A percentile compares a stretch with the other conserved stretches of the same genome.
Conservation (phyloP, 1,284 basidiomycete genomes). For the Lentinus polychrous region DNA sequence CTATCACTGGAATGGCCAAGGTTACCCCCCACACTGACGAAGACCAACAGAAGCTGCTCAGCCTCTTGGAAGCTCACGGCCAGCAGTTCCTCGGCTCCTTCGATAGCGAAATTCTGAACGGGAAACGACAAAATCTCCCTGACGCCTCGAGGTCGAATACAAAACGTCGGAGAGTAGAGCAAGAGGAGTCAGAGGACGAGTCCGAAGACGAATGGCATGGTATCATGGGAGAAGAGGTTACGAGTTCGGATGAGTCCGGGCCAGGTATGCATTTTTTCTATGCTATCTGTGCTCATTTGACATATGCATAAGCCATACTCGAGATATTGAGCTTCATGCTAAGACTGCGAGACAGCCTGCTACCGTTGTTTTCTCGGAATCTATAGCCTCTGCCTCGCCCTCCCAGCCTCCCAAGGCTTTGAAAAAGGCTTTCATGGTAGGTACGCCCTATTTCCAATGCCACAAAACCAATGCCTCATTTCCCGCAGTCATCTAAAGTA, state of each 20-base stretch:
- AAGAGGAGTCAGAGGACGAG: conserved; percentile 5
- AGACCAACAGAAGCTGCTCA: conserved; percentile 35
- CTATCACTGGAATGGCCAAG: too few species aligned
- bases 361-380: conserved; percentile 55
- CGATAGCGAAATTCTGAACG: conserved; percentile 21
- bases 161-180: conserved; percentile 5
- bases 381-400: conserved; percentile 8
- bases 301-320: too few species aligned
- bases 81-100: conserved; percentile 57
- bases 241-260: conserved; percentile 16
- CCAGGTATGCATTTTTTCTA: conserved; percentile 14
- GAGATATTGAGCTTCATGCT: too few species aligned
- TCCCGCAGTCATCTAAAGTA: conserved; percentile 65
- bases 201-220: conserved; percentile 23
- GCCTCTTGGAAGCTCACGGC: conserved; percentile 57
- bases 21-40: conserved; percentile 7
- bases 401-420: conserved; percentile 31
- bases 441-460: conserved; percentile 13
- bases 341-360: conserved; percentile 21
- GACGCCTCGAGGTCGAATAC: neutral
- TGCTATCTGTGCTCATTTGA: too few species aligned
- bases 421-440: conserved; percentile 69
- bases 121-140: conserved; percentile 17
- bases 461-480: conserved; percentile 4
- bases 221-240: conserved; percentile 9